These are phyloP conservation scores for Fennellomyces sp. DNA, from an alignment of 371 early-diverging fungal genomes.

Conservation along the genomic window DNA sequence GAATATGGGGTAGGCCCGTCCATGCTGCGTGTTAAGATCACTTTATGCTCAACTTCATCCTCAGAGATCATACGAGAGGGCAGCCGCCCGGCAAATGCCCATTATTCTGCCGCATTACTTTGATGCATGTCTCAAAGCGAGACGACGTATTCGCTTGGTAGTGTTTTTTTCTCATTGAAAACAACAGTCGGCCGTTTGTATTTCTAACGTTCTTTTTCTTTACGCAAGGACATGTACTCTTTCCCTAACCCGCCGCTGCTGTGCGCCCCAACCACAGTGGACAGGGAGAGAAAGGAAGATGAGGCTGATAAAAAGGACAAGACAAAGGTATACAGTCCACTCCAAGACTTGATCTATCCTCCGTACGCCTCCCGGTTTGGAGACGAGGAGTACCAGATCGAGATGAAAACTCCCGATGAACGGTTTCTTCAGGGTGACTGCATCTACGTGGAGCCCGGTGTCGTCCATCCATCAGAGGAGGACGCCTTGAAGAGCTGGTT, in stretches of 20 bases:
- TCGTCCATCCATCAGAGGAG: slow-evolving; percentile 17
- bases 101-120: slow-evolving; percentile 86
- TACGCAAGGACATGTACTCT: background rate
- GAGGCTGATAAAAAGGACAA: background rate
- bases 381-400: slow-evolving; percentile 13
- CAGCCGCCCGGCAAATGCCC: no score
- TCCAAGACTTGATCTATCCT: slow-evolving; percentile 10
- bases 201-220: background rate
- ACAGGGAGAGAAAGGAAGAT: background rate
- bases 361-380: slow-evolving; percentile 6
- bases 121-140: slow-evolving; percentile 70
- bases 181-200: no score
- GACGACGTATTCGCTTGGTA: slow-evolving; percentile 53
- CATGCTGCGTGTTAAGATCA: background rate
- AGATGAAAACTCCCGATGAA: background rate
- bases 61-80: slow-evolving; percentile 20
- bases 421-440: slow-evolving; percentile 15
- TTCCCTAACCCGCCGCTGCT: no score
- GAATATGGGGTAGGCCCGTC: slow-evolving; percentile 51
- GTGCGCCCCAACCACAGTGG: no score
- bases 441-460: slow-evolving; percentile 30
- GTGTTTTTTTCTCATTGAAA: no score
- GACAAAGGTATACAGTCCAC: background rate
- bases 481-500: slow-evolving; percentile 19
- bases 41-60: background rate